These are phyloP conservation scores for Tylopilus felleus DNA, from an alignment of 768 basidiomycete genomes.

Conservation along the genomic window DNA sequence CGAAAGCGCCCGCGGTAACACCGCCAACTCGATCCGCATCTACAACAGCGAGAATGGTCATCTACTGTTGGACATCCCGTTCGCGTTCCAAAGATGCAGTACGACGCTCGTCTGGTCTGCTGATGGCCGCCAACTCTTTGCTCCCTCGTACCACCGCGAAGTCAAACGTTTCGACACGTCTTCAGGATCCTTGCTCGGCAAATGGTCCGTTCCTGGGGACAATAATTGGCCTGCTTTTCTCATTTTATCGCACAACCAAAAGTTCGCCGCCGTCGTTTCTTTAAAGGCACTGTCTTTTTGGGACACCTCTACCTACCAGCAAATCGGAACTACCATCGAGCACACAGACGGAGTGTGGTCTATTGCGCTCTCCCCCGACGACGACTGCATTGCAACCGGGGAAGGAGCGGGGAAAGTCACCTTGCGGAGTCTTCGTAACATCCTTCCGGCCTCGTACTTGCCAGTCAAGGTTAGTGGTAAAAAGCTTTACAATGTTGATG, in stretches of 20 bases:
- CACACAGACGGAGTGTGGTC: neutral
- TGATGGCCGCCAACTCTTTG: conserved; percentile 3
- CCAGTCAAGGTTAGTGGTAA: neutral
- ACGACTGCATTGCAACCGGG: neutral
- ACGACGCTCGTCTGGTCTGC: conserved; percentile 1
- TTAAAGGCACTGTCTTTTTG: neutral
- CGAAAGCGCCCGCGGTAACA: neutral
- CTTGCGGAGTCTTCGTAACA: neutral
- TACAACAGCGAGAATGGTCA: neutral
- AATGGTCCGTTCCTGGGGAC: neutral
- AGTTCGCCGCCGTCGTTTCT: neutral
- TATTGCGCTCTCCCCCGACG: neutral
- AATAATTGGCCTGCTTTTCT: neutral
- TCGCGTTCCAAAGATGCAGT: neutral
- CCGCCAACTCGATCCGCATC: conserved; percentile 1
- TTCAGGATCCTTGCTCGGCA: neutral
- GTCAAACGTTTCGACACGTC: conserved; percentile 3
- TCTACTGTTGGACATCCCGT: neutral
- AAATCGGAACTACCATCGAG: neutral
- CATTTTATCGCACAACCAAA: neutral
- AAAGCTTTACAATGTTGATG: neutral
- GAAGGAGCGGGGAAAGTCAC: neutral
- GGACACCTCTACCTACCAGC: neutral
- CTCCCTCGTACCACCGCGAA: neutral
- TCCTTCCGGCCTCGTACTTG: neutral